Conservation (phyloP, 768 basidiomycete species). For the Leccinum sublutescens region DNA sequence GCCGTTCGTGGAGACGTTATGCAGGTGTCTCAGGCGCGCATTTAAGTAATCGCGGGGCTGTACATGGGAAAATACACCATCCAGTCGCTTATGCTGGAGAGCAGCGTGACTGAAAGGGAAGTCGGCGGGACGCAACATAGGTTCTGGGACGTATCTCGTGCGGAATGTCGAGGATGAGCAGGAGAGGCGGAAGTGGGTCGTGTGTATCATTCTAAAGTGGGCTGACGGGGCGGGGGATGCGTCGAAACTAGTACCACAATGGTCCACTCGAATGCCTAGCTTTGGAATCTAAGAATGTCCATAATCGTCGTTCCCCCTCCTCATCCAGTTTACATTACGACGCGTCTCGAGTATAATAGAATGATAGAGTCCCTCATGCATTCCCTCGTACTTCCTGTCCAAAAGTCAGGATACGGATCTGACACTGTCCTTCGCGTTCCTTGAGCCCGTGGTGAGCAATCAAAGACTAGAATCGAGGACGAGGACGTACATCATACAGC, state of each 20-base stretch:
- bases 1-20: conserved; percentile 53
- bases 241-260: conserved; percentile 14
- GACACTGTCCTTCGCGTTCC: conserved; percentile 35
- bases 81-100: conserved; percentile 41
- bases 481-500: conserved; percentile 48
- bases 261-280: background rate
- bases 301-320: background rate
- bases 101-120: conserved; percentile 30
- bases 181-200: conserved; percentile 69
- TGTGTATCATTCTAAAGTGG: conserved; percentile 65
- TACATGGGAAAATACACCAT: conserved; percentile 78
- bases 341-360: conserved; percentile 1
- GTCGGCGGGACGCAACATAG: conserved; percentile 39
- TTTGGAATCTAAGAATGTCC: background rate
- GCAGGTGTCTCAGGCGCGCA: conserved; percentile 38
- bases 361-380: conserved; percentile 9
- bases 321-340: background rate
- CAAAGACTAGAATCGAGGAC: background rate
- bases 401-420: conserved; percentile 33
- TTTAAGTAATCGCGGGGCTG: conserved; percentile 46
- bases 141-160: conserved; percentile 51
- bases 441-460: conserved; percentile 9
- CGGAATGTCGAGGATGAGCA: conserved; percentile 57
- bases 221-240: conserved; percentile 6
- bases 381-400: conserved; percentile 21